A percentile compares a stretch with the other conserved stretches of the same genome.
Evolutionary conservation across 768 basidiomycete genomes (phyloP).

Genomic region (Tulasnella sp.): DNA sequence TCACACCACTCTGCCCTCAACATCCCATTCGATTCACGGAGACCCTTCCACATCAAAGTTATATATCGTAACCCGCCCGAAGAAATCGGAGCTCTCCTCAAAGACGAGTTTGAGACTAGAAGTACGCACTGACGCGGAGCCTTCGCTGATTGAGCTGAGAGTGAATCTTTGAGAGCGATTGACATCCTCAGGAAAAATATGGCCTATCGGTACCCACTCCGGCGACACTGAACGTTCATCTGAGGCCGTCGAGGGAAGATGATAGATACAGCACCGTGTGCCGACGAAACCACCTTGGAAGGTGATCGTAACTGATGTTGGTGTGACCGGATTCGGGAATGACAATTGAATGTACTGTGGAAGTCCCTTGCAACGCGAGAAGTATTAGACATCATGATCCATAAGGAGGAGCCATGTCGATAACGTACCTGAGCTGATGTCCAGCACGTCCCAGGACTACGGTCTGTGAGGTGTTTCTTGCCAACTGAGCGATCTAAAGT

Average conservation of each 20-base stretch:
- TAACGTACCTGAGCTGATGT: constrained; percentile 59
- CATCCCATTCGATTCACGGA: too few species aligned
- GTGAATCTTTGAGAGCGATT: constrained; percentile 64
- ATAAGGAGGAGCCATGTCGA: too few species aligned
- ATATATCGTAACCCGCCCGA: constrained; percentile 69
- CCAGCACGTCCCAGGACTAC: constrained; percentile 73
- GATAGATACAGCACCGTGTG: constrained; percentile 43
- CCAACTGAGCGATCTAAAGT: constrained; percentile 62
- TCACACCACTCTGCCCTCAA: too few species aligned
- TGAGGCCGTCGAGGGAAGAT: background rate
- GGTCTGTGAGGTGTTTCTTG: constrained; percentile 60
- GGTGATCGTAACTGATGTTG: constrained; percentile 47
- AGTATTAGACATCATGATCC: background rate
- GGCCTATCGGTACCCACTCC: constrained; percentile 42
- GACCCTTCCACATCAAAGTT: constrained; percentile 34
- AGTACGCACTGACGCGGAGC: background rate
- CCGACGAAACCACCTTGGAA: constrained; percentile 87
- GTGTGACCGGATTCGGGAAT: constrained; percentile 46
- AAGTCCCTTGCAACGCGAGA: constrained; percentile 42
- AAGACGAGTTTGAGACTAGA: constrained; percentile 54
- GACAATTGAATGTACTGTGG: constrained; percentile 64
- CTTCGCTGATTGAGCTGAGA: constrained; percentile 24
- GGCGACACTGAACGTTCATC: constrained; percentile 24
- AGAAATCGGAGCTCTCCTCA: constrained; percentile 75
- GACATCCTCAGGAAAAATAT: constrained; percentile 69